phyloP scores from a whole-genome alignment of 1,284 basidiomycete genomes.

The Apiotrichum laibachii region DNA sequence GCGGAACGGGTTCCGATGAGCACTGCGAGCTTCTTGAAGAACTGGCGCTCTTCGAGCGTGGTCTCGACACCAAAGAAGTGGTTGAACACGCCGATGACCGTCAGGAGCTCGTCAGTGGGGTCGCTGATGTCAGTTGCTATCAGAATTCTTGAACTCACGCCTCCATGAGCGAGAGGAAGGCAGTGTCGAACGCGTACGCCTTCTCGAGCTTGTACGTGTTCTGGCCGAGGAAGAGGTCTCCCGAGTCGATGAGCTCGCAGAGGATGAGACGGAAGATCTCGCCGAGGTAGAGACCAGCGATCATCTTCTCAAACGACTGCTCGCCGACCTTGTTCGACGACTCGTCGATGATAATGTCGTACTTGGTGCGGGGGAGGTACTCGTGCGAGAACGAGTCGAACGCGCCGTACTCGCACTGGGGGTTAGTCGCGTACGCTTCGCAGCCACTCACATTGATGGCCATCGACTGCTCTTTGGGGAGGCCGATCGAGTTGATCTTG shows the following conservation, averaged over 20 bases:
- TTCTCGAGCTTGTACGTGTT: slow-evolving; percentile 97
- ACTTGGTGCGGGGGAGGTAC: slow-evolving; percentile 89
- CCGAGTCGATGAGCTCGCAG: slow-evolving; percentile 93
- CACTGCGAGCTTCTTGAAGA: slow-evolving; percentile 87
- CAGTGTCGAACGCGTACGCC: slow-evolving; percentile 89
- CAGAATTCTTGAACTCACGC: slow-evolving; percentile 44
- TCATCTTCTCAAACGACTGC: slow-evolving; percentile 87
- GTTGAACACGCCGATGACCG: slow-evolving; percentile 92
- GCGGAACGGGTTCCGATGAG: slow-evolving; percentile 87
- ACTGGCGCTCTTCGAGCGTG: slow-evolving; percentile 87
- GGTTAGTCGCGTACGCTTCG: not conserved
- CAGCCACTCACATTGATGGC: slow-evolving; percentile 78
- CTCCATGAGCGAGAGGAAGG: slow-evolving; percentile 95
- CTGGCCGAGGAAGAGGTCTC: slow-evolving; percentile 94
- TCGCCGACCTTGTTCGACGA: slow-evolving; percentile 94
- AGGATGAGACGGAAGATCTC: slow-evolving; percentile 92
- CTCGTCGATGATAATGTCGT: slow-evolving; percentile 89
- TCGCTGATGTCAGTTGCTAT: slow-evolving; percentile 57
- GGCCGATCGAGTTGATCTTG: slow-evolving; percentile 71
- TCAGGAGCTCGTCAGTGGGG: slow-evolving; percentile 94
- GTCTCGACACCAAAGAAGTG: slow-evolving; percentile 94
- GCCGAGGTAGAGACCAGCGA: slow-evolving; percentile 94
- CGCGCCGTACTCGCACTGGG: slow-evolving; percentile 67
- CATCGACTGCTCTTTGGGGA: slow-evolving; percentile 71
- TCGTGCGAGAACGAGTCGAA: slow-evolving; percentile 97